phyloP scores from a whole-genome alignment of 768 basidiomycete genomes.

The Dacryopinax primogenitus region DNA sequence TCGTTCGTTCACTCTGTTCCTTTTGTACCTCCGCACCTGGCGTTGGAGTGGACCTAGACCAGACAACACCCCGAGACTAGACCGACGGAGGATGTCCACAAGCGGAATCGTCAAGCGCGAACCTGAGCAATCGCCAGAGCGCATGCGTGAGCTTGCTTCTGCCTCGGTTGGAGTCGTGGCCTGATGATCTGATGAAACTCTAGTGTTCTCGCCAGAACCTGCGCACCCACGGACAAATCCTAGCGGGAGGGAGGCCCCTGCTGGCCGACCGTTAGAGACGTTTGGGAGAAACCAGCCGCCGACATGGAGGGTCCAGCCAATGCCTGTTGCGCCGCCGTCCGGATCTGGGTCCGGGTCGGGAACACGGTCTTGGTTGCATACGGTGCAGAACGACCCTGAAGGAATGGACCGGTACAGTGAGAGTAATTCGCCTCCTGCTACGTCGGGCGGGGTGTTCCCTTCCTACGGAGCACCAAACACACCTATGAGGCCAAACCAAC shows the following conservation, averaged over 20 bases:
- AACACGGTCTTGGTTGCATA: background rate
- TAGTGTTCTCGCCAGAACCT: slow-evolving; percentile 2
- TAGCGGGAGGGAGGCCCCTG: too few species aligned
- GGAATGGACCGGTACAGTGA: background rate
- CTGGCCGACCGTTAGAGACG: too few species aligned
- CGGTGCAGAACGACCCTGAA: slow-evolving; percentile 3
- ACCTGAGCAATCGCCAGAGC: slow-evolving; percentile 5
- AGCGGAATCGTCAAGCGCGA: background rate
- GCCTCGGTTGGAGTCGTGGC: background rate
- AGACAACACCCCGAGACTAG: too few species aligned
- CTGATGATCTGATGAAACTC: background rate
- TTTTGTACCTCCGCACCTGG: too few species aligned
- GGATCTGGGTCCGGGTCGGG: too few species aligned
- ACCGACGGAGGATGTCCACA: background rate
- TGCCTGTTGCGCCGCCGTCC: too few species aligned
- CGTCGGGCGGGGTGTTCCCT: slow-evolving; percentile 2
- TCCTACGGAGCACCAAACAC: background rate
- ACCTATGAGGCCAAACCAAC: slow-evolving; percentile 1
- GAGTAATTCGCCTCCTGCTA: background rate
- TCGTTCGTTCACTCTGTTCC: too few species aligned
- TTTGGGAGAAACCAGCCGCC: too few species aligned
- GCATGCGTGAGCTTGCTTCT: background rate
- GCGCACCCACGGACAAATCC: too few species aligned
- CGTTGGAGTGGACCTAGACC: too few species aligned
- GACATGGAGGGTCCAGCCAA: too few species aligned